Base-by-base conservation (phyloP, 257 asterid genomes). In the Nicotiana sylvestris region DNA sequence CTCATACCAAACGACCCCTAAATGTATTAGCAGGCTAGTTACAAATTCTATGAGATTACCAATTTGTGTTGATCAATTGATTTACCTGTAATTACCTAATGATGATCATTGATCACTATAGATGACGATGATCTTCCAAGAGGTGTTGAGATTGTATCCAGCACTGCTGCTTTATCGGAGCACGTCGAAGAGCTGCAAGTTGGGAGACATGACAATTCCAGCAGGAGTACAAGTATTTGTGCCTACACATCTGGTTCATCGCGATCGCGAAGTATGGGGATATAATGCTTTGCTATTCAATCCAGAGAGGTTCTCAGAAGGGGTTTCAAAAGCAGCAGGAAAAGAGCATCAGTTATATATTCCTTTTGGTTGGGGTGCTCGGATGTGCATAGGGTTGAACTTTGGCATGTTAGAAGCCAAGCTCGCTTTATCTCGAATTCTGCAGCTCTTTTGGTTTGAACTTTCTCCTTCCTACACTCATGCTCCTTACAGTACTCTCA, bases 361-460 rank as follows among this genome's bases (percentile, higher is more conserved):
- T 17, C 78, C 84, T 1, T 81, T 81, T 17, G 84, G 84, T 55
- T 81, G 84, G 84, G 84, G 84, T 21, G n/a, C 84, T 3, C 53
- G 84, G 2, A 51, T 66, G 13, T 81, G 84, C 57, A 16, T 81
- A 0, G 80, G 84, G 1, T 8, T 43, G n/a, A 68, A 43, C 15
- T 81, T 81, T 35, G 80, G 67, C 0, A 55, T 81, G 65, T 0
- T 18, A 0, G 81, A 78, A 60, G 69, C 81, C 1, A 78, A 78
- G 25, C 37, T 78, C 4, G 1, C 39, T 57, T 37, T 78, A 0
- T 6, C 81, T 21, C 66, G 18, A 37, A 78, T 78, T 78, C 81
- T 78, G 68, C 81, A 78, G 51, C 30, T 0, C 6, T 78, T 78
- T 37, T 56, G 69, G 69, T 78, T 78, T 57, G 32, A 55, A 33